Base-by-base conservation (phyloP, 2,329 filamentous ascomycete genomes). In the Sporothrix brunneoviolacea region DNA sequence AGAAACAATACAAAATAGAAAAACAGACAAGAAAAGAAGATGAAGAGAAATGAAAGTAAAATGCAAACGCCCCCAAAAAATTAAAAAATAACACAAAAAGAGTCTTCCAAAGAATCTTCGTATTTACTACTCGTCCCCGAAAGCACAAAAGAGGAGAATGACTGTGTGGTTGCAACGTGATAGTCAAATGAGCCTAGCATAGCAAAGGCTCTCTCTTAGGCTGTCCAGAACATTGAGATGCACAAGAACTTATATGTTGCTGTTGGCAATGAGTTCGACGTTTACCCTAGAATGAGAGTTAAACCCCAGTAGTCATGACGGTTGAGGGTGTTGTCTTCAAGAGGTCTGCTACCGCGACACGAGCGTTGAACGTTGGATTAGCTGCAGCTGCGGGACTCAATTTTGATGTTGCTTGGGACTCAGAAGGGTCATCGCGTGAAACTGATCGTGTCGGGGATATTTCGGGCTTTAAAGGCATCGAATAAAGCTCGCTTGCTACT, bases 341-440 rank as follows among this genome's bases (percentile, higher is more conserved):
- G 16, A 54, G 36, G 19, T 45, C 39, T 21, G 45, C 9, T 6
- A 48, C 42, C 12, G 42, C 19, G 35, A 50, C 47, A 24, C 47
- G 53, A 8, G 35, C 15, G 33, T 22, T 33, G 9, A 16, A 33
- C 3, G 32, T 32, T 28, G 19, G 36, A 8, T 7, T 16, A 24
- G 19, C 42, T 16, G 30, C 9, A 15, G n/a, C 43, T 8, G 33
- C n/a, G 8, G 44, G 18, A 3, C 19, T 21, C 10, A 16, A 12
- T 1, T 35, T 18, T 2, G 32, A 22, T 8, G 24, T 21, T 32
- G 24, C 24, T 15, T 18, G 33, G 8, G 7, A 33, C 9, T 39
- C 44, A 6, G 24, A 16, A 2, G 21, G 24, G 3, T 16, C 12
- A 4, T 22, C n/a, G 22, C 32, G 33, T 30, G 16, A 21, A 7